These are phyloP conservation scores for Fusarium luffae DNA, from an alignment of 2,329 filamentous ascomycete species.

Conservation along the genomic window DNA sequence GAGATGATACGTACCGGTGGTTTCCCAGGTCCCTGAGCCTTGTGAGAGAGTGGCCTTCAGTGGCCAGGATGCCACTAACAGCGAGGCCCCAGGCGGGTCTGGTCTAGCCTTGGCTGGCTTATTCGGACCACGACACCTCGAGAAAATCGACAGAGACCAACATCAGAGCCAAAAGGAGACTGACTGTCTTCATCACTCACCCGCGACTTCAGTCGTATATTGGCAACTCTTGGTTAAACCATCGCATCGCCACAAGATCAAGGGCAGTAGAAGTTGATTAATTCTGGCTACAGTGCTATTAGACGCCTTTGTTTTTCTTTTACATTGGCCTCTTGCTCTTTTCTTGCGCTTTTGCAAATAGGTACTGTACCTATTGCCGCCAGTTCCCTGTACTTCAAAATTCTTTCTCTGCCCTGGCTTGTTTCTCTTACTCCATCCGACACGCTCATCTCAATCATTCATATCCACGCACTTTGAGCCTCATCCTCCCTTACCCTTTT, in stretches of 20 bases:
- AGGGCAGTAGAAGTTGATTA: not conserved
- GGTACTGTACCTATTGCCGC: constrained; percentile 27
- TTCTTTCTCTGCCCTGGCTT: constrained; percentile 48
- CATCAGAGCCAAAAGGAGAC: constrained; percentile 51
- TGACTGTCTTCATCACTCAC: constrained; percentile 42
- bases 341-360: constrained; percentile 34
- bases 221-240: constrained; percentile 15
- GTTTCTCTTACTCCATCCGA: constrained; percentile 46
- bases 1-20: constrained; percentile 40
- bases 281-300: constrained; percentile 9
- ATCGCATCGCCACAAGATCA: constrained; percentile 17
- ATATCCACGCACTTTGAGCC: constrained; percentile 38
- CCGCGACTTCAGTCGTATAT: constrained; percentile 38
- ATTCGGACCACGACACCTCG: constrained; percentile 56
- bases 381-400: constrained; percentile 47
- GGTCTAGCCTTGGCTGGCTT: constrained; percentile 46
- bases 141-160: constrained; percentile 52
- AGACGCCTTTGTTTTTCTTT: constrained; percentile 24
- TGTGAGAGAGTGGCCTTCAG: constrained; percentile 31
- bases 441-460: constrained; percentile 46
- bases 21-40: constrained; percentile 25
- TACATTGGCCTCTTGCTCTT: constrained; percentile 8
- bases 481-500: constrained; percentile 25
- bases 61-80: constrained; percentile 39
- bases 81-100: constrained; percentile 34